These are phyloP conservation scores for Diplodia seriata DNA, from an alignment of 2,329 filamentous ascomycete genomes.

Conservation along the genomic window DNA sequence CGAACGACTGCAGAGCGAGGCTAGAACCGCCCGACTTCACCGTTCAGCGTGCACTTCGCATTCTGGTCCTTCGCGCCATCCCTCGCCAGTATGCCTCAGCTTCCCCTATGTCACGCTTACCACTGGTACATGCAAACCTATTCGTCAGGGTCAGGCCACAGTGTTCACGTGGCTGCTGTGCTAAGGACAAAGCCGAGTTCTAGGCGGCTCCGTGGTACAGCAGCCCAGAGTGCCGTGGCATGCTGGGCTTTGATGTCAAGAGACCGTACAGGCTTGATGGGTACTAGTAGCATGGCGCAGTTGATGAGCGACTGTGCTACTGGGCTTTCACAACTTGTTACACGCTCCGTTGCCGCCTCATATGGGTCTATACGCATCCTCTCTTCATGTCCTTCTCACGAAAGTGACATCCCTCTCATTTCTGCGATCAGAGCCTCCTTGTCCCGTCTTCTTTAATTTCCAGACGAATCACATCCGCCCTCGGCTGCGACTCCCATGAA, in stretches of 20 bases:
- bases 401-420: too few species aligned
- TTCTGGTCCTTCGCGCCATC: neutral
- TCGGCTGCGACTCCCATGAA: neutral
- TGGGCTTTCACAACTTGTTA: neutral
- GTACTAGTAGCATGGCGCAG: neutral
- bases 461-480: neutral
- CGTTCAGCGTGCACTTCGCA: neutral
- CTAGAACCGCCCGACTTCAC: neutral
- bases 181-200: neutral
- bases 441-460: too few species aligned
- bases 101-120: neutral
- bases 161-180: neutral
- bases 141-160: neutral
- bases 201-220: neutral
- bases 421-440: too few species aligned
- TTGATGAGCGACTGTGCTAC: neutral
- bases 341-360: neutral
- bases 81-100: neutral
- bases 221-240: neutral
- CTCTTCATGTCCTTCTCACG: too few species aligned
- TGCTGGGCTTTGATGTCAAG: neutral
- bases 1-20: neutral
- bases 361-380: neutral
- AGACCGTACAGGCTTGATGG: neutral
- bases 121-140: neutral